Base-by-base conservation (phyloP, 371 early-diverging fungal genomes). In the Pancytospora philotis region DNA sequence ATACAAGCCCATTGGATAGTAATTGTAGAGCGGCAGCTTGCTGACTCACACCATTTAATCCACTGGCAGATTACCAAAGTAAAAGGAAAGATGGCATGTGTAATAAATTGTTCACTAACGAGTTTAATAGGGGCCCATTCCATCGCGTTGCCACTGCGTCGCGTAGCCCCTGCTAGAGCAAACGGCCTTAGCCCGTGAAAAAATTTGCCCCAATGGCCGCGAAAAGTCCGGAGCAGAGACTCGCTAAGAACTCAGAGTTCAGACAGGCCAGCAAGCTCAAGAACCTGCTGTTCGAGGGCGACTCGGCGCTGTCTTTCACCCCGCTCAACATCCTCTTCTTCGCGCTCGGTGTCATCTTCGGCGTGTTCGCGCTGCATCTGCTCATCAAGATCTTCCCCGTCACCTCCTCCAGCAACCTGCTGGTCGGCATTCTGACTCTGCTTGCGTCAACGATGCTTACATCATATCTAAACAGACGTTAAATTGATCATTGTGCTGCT, bases 281-380 rank as follows among this genome's bases (percentile, higher is more conserved):
- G 8, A 39, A 62, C n/a, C 31, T 70, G 1, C 56, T 74, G 36
- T 63, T 45, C 32, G 70, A 69, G 32, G 38, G 65, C n/a, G 34
- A 50, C 35, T 59, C 71, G 27, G 27, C 61, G 0, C 52, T 74
- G 4, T 28, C 25, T 1, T 50, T 74, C 0, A 48, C 70, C 34
- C 79, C 81, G 0, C 72, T 76, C 16, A 71, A 77, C n/a, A 75
- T 79, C 3, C 50, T 81, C 22, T 59, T 79, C 25, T 65, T 79
- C 4, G 79, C 79, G 13, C 34, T 81, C 0, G 62, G 68, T 30
- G 79, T 79, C 68, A 77, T 81, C 36, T 69, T 35, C 27, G 75
- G 63, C 65, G 76, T 81, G 19, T 72, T 79, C 61, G 10, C 74
- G 0, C 66, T 77, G 16, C 81, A 81, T 67, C 55, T 81, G 27